Evolutionary conservation across 331 rosid genomes (phyloP).

Genomic region (Rhamnella rubrinervis): DNA sequence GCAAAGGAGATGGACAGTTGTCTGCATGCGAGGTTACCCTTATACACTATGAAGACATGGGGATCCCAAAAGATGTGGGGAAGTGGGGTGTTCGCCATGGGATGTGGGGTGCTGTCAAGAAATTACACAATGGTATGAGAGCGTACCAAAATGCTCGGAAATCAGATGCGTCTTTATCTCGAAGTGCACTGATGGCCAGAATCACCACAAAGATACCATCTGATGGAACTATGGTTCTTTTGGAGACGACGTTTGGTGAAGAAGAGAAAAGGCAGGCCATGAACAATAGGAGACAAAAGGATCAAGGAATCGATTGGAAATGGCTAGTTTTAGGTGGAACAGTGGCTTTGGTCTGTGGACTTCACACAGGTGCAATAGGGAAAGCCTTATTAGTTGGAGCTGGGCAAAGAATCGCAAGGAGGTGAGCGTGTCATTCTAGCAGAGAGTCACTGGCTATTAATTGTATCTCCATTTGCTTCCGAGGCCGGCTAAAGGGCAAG

Average conservation of each 20-base stretch:
- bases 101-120: conserved; percentile 98
- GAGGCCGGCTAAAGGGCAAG: too few relatives aligned
- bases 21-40: conserved; percentile 93
- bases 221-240: conserved; percentile 39
- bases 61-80: conserved; percentile 97
- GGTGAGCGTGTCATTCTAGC: conserved; percentile 26
- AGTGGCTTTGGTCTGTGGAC: conserved; percentile 90
- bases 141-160: conserved; percentile 86
- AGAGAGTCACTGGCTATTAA: too few relatives aligned
- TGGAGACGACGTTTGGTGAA: conserved; percentile 33
- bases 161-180: conserved; percentile 59
- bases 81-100: conserved; percentile 98
- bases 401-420: conserved; percentile 76
- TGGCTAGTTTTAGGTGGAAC: conserved; percentile 95
- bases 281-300: conserved; percentile 31
- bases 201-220: conserved; percentile 63
- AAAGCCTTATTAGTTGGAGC: conserved; percentile 79
- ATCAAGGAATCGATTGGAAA: conserved; percentile 79
- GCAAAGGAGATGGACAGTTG: conserved; percentile 84
- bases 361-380: conserved; percentile 81
- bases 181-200: conserved; percentile 71
- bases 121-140: conserved; percentile 89
- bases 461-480: too few relatives aligned
- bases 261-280: conserved; percentile 41
- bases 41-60: conserved; percentile 94